phyloP scores from a whole-genome alignment of 2,329 filamentous ascomycete species.

The Alternaria tenuissima region DNA sequence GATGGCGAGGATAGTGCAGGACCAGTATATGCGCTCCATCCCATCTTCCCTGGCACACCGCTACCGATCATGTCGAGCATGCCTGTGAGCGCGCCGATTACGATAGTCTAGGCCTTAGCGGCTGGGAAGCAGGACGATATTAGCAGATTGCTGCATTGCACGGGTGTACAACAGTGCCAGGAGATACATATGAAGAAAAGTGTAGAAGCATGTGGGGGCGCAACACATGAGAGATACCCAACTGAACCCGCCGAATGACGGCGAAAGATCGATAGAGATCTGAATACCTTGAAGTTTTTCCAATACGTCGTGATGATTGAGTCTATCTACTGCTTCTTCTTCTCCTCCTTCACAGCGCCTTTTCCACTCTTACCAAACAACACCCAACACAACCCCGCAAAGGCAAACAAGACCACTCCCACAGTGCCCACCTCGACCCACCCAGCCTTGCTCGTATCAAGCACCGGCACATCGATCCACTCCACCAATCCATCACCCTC shows the following conservation, averaged over 20 bases:
- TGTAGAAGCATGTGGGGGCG: neutral
- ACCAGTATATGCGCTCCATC: conserved; percentile 82
- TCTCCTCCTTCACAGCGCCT: conserved; percentile 26
- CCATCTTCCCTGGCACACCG: conserved; percentile 57
- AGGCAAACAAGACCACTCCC: conserved; percentile 53
- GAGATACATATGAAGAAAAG: neutral
- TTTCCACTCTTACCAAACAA: conserved; percentile 35
- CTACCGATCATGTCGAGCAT: conserved; percentile 34
- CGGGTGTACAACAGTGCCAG: neutral
- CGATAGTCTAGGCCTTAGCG: conserved; percentile 19
- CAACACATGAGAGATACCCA: conserved; percentile 17
- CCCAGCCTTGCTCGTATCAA: conserved; percentile 46
- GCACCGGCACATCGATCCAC: conserved; percentile 53
- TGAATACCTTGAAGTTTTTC: neutral
- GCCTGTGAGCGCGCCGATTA: conserved; percentile 32
- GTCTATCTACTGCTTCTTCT: conserved; percentile 30
- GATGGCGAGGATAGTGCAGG: conserved; percentile 83
- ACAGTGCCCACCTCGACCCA: conserved; percentile 56
- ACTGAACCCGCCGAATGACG: conserved; percentile 4
- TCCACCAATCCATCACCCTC: conserved; percentile 32
- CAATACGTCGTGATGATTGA: neutral
- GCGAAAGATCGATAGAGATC: conserved; percentile 6
- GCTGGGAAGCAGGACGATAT: neutral
- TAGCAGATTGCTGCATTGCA: neutral
- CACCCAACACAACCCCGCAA: conserved; percentile 56